Base-by-base conservation (phyloP, 73 alveolate genomes). In the Paramecium bursaria region DNA sequence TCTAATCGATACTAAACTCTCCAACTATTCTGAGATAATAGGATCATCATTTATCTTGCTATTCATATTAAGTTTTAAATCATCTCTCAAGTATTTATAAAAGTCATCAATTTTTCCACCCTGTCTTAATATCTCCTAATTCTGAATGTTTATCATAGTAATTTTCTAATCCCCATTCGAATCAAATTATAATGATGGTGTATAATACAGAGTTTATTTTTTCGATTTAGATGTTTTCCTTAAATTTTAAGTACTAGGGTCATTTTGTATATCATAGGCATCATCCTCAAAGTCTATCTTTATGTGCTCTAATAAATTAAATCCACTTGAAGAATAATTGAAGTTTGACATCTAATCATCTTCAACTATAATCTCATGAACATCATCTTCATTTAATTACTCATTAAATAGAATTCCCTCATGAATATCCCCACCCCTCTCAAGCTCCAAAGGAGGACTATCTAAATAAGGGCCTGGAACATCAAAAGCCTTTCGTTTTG, bases 401-500 rank as follows among this genome's bases (percentile, higher is more conserved):
- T 50, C 76, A 57, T 57, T 57, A 27, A 57, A 57, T 23, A 57
- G 33, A 13, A 57, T 57, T 27, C 76, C 76, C 33, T 57, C 76
- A 29, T 50, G 27, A 29, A 48, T 30, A 57, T 57, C 76, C n/a
- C 76, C 76, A 42, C 76, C 33, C 30, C 76, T 50, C 33, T 57
- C 76, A 57, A 57, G 33, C 33, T 57, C 76, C 27, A 57, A 17
- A 23, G 76, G 76, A 26, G 76, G 76, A 57, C 73, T 26, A 30
- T 57, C 51, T 54, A 54, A 48, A 26, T 54, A 27, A 27, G 76
- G 76, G 33, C 76, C 51, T n/a, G 51, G 51, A 54, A 54, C 30
- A 21, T 57, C 33, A 30, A 30, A 57, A 23, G 76, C 76, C 29
- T 57, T 57, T 57, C 76, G 10, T 57, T 57, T 57, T n/a, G 76